phyloP scores from a whole-genome alignment of 202 grass and related monocot species.

The Hordeum pubiflorum region DNA sequence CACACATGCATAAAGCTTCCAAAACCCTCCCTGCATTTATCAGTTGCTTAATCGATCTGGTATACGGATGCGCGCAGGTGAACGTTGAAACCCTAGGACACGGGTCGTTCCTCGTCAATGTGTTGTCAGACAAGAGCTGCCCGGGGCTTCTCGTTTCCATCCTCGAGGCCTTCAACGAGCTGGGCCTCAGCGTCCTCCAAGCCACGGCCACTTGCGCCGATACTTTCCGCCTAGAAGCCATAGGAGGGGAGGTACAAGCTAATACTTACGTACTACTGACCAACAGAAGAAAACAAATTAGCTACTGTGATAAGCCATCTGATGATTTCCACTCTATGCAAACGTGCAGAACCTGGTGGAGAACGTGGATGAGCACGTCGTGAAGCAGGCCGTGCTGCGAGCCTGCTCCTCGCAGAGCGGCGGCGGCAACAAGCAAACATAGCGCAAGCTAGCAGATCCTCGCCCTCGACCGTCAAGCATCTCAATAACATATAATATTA shows the following conservation, averaged over 20 bases:
- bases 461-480: neutral
- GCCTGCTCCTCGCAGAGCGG: slow-evolving; percentile 28
- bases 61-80: slow-evolving; percentile 38
- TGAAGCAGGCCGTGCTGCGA: slow-evolving; percentile 81
- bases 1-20: slow-evolving; percentile 20
- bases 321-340: neutral
- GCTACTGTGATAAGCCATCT: too few species aligned
- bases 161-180: slow-evolving; percentile 78
- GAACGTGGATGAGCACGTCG: slow-evolving; percentile 53
- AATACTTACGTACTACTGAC: neutral
- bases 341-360: slow-evolving; percentile 46
- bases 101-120: slow-evolving; percentile 69
- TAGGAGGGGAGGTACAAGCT: slow-evolving; percentile 54
- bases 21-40: slow-evolving; percentile 4
- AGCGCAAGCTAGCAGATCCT: slow-evolving; percentile 3
- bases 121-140: slow-evolving; percentile 73
- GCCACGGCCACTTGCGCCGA: slow-evolving; percentile 78
- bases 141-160: slow-evolving; percentile 78
- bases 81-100: slow-evolving; percentile 73
- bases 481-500: neutral
- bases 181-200: slow-evolving; percentile 76
- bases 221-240: slow-evolving; percentile 69
- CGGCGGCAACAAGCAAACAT: slow-evolving; percentile 22
- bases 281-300: neutral
- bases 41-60: neutral